Evolutionary conservation across 2,329 filamentous ascomycete genomes (phyloP).

Genomic region (Lasiodiplodia citricola): DNA sequence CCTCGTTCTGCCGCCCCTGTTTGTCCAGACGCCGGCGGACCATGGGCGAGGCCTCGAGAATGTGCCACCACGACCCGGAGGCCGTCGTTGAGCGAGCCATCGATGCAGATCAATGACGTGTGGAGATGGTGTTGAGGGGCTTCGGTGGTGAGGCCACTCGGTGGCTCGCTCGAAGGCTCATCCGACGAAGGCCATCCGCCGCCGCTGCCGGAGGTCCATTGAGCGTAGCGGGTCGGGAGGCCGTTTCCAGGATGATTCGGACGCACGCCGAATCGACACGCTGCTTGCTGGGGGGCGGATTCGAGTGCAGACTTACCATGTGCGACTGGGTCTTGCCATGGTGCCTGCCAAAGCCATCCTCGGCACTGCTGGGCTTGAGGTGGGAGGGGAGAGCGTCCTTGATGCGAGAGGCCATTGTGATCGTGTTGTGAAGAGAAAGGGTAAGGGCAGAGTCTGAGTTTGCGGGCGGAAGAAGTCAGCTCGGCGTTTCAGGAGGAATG

Average conservation of each 20-base stretch:
- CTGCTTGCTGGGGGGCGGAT: slow-evolving; percentile 8
- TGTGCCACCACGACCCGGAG: background rate
- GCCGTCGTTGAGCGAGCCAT: background rate
- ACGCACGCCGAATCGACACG: background rate
- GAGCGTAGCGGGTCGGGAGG: background rate
- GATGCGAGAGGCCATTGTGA: slow-evolving; percentile 70
- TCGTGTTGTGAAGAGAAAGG: background rate
- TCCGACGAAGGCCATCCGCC: slow-evolving; percentile 5
- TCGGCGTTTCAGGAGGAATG: slow-evolving; percentile 25
- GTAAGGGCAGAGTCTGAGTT: slow-evolving; percentile 11
- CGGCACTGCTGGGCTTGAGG: slow-evolving; percentile 68
- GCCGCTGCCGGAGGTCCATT: slow-evolving; percentile 3
- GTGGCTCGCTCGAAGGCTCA: slow-evolving; percentile 3
- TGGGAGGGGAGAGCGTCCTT: slow-evolving; percentile 74
- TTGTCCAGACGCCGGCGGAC: background rate
- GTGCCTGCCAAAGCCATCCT: slow-evolving; percentile 62
- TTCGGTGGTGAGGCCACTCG: slow-evolving; percentile 15
- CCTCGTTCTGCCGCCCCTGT: slow-evolving; percentile 9
- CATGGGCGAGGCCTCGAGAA: background rate
- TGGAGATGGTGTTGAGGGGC: slow-evolving; percentile 21
- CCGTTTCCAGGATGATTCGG: background rate
- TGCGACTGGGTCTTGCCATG: slow-evolving; percentile 86
- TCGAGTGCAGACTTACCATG: slow-evolving; percentile 67
- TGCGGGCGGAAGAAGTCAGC: background rate
- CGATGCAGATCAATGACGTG: slow-evolving; percentile 12